Evolutionary conservation across 768 basidiomycete species (phyloP), one percentile per base, ranked within the genome.

Genomic region (Pisolithus microcarpus): DNA sequence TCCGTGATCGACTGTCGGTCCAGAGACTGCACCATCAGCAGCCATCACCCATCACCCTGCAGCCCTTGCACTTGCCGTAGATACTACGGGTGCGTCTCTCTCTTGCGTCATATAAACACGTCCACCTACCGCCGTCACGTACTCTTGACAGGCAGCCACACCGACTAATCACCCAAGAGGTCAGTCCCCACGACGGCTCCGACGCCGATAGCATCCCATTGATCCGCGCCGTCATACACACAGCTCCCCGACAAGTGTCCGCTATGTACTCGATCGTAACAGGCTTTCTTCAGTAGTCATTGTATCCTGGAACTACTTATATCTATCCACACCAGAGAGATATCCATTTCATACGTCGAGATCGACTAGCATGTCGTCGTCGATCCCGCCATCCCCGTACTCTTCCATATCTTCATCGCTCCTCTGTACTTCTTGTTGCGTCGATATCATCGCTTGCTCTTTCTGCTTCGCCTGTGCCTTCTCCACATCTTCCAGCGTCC

Each of bases 401-500:
- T 85, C 81, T 24, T 75, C 70, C 56, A 61, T 63, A 5, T 63
- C 54, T 51, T 65, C 57, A 48, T 61, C 48, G 58, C 54, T 59
- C 2, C 50, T 37, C 23, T 46, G 46, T 24, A 47, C 58, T 46
- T 64, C 65, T 52, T 75, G 66, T 56, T 72, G 70, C 60, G 75
- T 78, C 24, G 72, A 67, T 52, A 79, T 71, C 21, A 79, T 57
- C 38, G 76, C 79, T 18, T 84, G 74, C 44, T 79, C 86, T 64
- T 78, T 82, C 58, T 91, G 88, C 61, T 87, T 87, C 31, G 77
- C 77, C 65, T 96, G 93, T 40, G 85, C 85, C 65, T 83, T 86
- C 60, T 91, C 79, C 13, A 99, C 78, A 65, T 98, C 90, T 60
- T 92, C 90, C 36, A 98, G 69, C 18, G 91, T 91, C 96, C 96